Percentiles rank a stretch among this genome's conserved stretches.
Conservation (phyloP, 2,329 filamentous ascomycete species). For the Aquanectria penicillioides region DNA sequence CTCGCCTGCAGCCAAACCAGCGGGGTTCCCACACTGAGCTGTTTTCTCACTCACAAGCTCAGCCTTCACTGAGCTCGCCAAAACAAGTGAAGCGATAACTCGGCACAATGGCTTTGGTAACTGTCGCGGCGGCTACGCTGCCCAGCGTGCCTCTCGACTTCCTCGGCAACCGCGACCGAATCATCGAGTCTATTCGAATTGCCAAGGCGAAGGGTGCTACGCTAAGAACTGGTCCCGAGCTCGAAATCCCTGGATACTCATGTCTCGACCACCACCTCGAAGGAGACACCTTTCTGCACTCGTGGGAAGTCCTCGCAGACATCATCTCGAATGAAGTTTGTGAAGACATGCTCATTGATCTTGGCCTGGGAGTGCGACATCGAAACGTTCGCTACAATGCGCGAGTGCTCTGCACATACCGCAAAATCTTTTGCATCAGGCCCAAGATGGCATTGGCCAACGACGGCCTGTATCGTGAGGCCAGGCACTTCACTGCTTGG, state of each 20-base stretch:
- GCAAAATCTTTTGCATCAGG: constrained; percentile 75
- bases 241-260: constrained; percentile 49
- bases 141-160: constrained; percentile 64
- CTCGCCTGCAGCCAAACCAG: no score
- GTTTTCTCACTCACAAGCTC: no score
- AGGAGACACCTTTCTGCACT: constrained; percentile 42
- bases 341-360: constrained; percentile 42
- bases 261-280: constrained; percentile 43
- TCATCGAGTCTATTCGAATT: constrained; percentile 68
- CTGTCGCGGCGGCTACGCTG: constrained; percentile 48
- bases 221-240: constrained; percentile 65
- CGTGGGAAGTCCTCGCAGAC: constrained; percentile 43
- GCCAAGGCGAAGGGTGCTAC: constrained; percentile 68
- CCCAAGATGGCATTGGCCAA: constrained; percentile 74
- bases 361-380: constrained; percentile 40
- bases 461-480: constrained; percentile 64
- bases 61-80: no score
- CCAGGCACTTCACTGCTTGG: constrained; percentile 55
- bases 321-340: constrained; percentile 42
- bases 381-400: constrained; percentile 50
- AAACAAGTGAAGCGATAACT: no score
- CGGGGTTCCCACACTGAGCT: no score
- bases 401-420: constrained; percentile 57
- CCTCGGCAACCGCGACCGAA: constrained; percentile 69
- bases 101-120: constrained; percentile 33